Evolutionary conservation across 2,329 filamentous ascomycete species (phyloP).

Genomic region (Mycocentrospora acerina): DNA sequence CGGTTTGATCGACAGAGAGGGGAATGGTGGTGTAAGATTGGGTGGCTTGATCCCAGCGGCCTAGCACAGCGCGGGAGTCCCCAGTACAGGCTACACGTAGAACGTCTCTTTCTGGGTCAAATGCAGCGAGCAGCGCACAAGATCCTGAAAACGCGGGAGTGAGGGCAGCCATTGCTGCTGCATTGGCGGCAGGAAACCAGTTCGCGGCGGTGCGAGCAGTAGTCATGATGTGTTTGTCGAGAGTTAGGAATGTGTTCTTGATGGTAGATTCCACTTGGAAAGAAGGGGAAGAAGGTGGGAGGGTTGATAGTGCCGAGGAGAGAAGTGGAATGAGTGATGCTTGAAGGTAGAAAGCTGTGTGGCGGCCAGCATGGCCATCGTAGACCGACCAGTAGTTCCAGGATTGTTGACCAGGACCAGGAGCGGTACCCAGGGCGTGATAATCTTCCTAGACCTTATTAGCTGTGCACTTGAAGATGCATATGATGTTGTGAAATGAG

Average conservation of each 20-base stretch:
- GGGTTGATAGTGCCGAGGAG: slow-evolving; percentile 36
- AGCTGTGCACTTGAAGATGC: slow-evolving; percentile 4
- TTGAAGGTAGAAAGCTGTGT: slow-evolving; percentile 46
- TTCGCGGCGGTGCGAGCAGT: slow-evolving; percentile 41
- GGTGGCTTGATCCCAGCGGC: slow-evolving; percentile 47
- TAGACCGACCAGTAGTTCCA: slow-evolving; percentile 50
- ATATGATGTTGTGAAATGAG: no score
- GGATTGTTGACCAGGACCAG: slow-evolving; percentile 26
- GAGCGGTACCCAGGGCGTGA: slow-evolving; percentile 29
- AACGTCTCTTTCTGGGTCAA: slow-evolving; percentile 55
- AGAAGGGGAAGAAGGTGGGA: slow-evolving; percentile 41
- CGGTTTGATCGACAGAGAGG: slow-evolving; percentile 67
- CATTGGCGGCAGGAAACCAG: slow-evolving; percentile 40
- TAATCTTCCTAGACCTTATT: slow-evolving; percentile 28
- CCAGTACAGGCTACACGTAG: slow-evolving; percentile 67
- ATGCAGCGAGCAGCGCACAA: slow-evolving; percentile 65
- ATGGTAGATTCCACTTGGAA: slow-evolving; percentile 57
- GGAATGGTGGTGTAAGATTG: slow-evolving; percentile 55
- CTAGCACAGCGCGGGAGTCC: slow-evolving; percentile 67
- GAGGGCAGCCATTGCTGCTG: slow-evolving; percentile 31
- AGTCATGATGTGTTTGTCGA: slow-evolving; percentile 59
- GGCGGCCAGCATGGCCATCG: slow-evolving; percentile 54
- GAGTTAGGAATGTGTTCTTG: slow-evolving; percentile 57
- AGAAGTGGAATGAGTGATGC: slow-evolving; percentile 48
- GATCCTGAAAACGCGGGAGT: slow-evolving; percentile 55